Conservation (phyloP, 768 basidiomycete species). For the Xerocomellus amylosporus region DNA sequence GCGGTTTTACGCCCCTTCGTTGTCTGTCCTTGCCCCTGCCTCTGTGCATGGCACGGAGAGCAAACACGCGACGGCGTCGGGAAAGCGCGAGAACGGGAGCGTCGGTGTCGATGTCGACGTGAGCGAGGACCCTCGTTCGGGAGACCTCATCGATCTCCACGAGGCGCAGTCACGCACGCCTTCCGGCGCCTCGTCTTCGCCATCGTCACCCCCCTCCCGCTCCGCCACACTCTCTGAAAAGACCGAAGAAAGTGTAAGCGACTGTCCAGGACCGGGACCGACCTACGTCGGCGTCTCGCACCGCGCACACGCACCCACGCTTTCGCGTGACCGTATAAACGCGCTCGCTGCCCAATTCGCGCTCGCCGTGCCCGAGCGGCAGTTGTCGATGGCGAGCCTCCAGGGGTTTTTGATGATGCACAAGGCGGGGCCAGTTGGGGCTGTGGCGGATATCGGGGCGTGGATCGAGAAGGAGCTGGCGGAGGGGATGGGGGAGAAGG, state of each 20-base stretch:
- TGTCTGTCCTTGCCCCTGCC: not conserved
- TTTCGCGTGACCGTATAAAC: slow-evolving; percentile 40
- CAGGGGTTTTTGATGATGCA: slow-evolving; percentile 68
- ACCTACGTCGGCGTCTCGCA: slow-evolving; percentile 26
- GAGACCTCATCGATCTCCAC: slow-evolving; percentile 21
- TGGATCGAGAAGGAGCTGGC: slow-evolving; percentile 52
- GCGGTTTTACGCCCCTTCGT: slow-evolving; percentile 58
- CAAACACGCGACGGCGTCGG: not conserved
- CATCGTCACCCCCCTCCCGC: not conserved
- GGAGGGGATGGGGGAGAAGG: not conserved
- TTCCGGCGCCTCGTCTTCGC: not conserved
- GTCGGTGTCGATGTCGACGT: not conserved
- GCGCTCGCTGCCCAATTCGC: slow-evolving; percentile 57
- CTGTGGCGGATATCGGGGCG: slow-evolving; percentile 41
- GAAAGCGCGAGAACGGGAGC: not conserved
- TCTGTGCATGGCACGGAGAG: not conserved
- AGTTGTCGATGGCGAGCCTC: slow-evolving; percentile 42
- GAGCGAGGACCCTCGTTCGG: not conserved
- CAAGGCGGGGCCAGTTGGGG: slow-evolving; percentile 57
- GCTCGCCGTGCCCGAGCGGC: slow-evolving; percentile 46
- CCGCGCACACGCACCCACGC: slow-evolving; percentile 35
- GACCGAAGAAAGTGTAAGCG: not conserved
- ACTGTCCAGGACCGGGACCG: not conserved
- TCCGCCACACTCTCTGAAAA: slow-evolving; percentile 16
- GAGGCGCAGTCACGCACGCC: not conserved